These are phyloP conservation scores for Elongisporangium undulatum DNA, from an alignment of 352 stramenopile genomes.

Conservation along the genomic window DNA sequence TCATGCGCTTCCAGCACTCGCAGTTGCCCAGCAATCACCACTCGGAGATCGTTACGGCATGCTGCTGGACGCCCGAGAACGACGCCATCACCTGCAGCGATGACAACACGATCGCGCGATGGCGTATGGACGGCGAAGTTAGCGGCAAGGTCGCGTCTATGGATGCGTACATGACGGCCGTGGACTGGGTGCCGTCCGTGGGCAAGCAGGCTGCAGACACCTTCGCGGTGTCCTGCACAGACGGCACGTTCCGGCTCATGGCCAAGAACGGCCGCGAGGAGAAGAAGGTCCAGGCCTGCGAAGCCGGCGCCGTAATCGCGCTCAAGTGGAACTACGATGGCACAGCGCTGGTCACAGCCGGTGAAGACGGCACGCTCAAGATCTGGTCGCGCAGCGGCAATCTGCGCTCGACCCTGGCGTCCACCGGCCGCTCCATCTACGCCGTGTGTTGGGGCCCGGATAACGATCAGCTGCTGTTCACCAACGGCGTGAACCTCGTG, in stretches of 20 bases:
- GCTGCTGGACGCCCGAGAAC: slow-evolving; percentile 87
- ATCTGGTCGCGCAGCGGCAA: slow-evolving; percentile 88
- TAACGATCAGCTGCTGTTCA: slow-evolving; percentile 89
- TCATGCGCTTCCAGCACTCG: slow-evolving; percentile 78
- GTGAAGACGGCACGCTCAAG: slow-evolving; percentile 93
- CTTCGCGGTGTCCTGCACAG: slow-evolving; percentile 88
- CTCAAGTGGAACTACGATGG: slow-evolving; percentile 93
- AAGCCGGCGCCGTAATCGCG: slow-evolving; percentile 83
- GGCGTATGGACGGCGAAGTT: slow-evolving; percentile 84
- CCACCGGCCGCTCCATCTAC: slow-evolving; percentile 80
- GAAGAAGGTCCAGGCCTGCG: slow-evolving; percentile 85
- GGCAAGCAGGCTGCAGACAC: slow-evolving; percentile 80
- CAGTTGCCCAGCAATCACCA: slow-evolving; percentile 73
- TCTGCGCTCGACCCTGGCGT: slow-evolving; percentile 84
- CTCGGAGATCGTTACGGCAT: slow-evolving; percentile 78
- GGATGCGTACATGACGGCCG: slow-evolving; percentile 72
- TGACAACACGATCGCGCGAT: slow-evolving; percentile 79
- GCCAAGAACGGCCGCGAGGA: slow-evolving; percentile 89
- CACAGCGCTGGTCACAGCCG: slow-evolving; percentile 85
- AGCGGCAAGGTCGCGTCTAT: slow-evolving; percentile 61
- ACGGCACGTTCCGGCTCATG: slow-evolving; percentile 88
- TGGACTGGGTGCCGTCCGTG: slow-evolving; percentile 80
- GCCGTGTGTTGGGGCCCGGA: slow-evolving; percentile 89
- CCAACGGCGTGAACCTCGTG: slow-evolving; percentile 81
- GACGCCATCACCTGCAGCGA: slow-evolving; percentile 86